Conservation (phyloP, 768 basidiomycete species). For the Russula virescens region DNA sequence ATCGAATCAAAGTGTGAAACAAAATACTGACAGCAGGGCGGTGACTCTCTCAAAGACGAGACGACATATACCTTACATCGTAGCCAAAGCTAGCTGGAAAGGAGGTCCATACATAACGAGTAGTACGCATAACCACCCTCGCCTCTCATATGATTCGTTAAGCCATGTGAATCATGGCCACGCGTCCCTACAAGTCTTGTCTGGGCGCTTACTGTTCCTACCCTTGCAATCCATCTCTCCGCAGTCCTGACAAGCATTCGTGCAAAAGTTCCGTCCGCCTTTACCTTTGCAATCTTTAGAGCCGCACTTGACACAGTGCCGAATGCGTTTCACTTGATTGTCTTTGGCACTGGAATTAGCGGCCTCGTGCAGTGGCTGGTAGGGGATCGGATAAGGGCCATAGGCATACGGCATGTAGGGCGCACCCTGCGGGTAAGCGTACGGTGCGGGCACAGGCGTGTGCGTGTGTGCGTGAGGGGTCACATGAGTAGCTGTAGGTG, state of each 20-base stretch:
- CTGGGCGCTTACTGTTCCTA: conserved; percentile 70
- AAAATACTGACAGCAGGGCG: neutral
- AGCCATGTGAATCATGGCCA: conserved; percentile 31
- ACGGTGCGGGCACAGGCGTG: conserved; percentile 16
- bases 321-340: conserved; percentile 51
- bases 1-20: neutral
- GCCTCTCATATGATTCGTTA: neutral
- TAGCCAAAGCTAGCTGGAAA: neutral
- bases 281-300: conserved; percentile 79
- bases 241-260: conserved; percentile 74
- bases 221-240: conserved; percentile 76
- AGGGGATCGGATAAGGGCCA: conserved; percentile 32
- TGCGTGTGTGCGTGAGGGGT: conserved; percentile 26
- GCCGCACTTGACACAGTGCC: conserved; percentile 82
- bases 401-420: conserved; percentile 37
- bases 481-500: conserved; percentile 22
- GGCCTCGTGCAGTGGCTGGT: conserved; percentile 27
- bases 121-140: neutral
- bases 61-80: conserved; percentile 1
- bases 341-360: conserved; percentile 25
- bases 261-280: conserved; percentile 68
- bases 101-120: neutral
- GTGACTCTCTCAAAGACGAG: neutral
- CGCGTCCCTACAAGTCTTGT: conserved; percentile 63
- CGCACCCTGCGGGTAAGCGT: conserved; percentile 25